Evolutionary conservation across 106 monocot species (phyloP).

Genomic region (Xerophyta viscosa): DNA sequence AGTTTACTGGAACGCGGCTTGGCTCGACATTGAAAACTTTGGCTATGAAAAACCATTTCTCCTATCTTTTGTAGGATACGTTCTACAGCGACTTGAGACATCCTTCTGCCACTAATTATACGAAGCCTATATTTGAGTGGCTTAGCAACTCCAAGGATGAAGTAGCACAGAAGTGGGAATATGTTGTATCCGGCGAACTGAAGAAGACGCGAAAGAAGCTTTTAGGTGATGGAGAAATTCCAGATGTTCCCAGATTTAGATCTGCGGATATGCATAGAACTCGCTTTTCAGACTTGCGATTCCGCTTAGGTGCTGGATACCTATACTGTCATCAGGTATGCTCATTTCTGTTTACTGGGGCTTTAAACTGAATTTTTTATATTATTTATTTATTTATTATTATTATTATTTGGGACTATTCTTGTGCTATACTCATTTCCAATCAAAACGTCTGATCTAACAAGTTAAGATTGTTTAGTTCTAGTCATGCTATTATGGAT

Average conservation of each 20-base stretch:
- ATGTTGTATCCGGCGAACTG: slow-evolving; percentile 61
- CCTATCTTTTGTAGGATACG: slow-evolving; percentile 46
- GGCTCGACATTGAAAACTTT: too few species aligned
- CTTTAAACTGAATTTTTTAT: too few species aligned
- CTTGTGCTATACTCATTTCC: too few species aligned
- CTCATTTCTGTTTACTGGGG: background rate
- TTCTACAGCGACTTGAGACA: slow-evolving; percentile 79
- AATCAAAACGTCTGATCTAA: too few species aligned
- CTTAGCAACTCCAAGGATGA: slow-evolving; percentile 50
- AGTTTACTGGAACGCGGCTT: too few species aligned
- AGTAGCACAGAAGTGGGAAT: slow-evolving; percentile 71
- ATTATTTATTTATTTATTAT: too few species aligned
- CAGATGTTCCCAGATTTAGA: slow-evolving; percentile 55
- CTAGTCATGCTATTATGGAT: too few species aligned
- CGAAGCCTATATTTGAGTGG: slow-evolving; percentile 75
- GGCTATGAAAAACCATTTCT: too few species aligned
- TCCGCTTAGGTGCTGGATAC: slow-evolving; percentile 82
- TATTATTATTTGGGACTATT: too few species aligned
- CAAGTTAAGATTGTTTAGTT: too few species aligned
- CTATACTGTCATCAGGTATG: slow-evolving; percentile 92
- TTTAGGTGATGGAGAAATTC: slow-evolving; percentile 37
- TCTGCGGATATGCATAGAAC: slow-evolving; percentile 58
- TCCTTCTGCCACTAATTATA: slow-evolving; percentile 67
- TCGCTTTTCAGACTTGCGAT: slow-evolving; percentile 60
- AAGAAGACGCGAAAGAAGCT: slow-evolving; percentile 66